Percentiles rank a stretch among this genome's conserved stretches.
Evolutionary conservation across 192 early-diverging fungal species (phyloP).

Genomic region (Pecoramyces ruminantium): DNA sequence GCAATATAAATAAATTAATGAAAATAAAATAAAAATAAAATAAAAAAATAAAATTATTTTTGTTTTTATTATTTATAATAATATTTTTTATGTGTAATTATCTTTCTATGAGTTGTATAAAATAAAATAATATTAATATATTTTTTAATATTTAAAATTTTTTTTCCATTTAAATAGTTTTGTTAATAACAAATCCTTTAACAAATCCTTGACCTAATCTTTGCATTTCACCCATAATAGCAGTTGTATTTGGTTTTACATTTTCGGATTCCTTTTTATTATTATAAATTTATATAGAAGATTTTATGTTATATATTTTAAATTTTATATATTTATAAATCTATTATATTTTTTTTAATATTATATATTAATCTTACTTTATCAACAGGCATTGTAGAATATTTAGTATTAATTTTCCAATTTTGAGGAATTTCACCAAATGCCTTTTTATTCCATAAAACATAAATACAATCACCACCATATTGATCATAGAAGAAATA

Average conservation of each 20-base stretch:
- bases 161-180: neutral
- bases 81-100: too few species aligned
- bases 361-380: too few species aligned
- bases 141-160: too few species aligned
- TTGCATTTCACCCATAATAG: neutral
- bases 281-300: too few species aligned
- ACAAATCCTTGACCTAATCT: neutral
- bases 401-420: constrained; percentile 48
- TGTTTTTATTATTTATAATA: too few species aligned
- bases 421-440: constrained; percentile 19
- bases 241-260: neutral
- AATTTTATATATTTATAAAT: neutral
- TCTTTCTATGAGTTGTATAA: too few species aligned
- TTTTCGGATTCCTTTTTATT: neutral
- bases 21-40: too few species aligned
- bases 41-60: too few species aligned
- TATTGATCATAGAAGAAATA: constrained; percentile 58
- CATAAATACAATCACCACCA: constrained; percentile 50
- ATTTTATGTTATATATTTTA: too few species aligned
- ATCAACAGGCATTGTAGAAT: constrained; percentile 31
- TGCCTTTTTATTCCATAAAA: constrained; percentile 44
- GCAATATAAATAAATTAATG: too few species aligned
- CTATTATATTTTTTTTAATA: too few species aligned
- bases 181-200: neutral
- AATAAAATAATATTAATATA: too few species aligned